Evolutionary conservation across 768 basidiomycete species (phyloP).

Genomic region (Ephemerocybe angulata): DNA sequence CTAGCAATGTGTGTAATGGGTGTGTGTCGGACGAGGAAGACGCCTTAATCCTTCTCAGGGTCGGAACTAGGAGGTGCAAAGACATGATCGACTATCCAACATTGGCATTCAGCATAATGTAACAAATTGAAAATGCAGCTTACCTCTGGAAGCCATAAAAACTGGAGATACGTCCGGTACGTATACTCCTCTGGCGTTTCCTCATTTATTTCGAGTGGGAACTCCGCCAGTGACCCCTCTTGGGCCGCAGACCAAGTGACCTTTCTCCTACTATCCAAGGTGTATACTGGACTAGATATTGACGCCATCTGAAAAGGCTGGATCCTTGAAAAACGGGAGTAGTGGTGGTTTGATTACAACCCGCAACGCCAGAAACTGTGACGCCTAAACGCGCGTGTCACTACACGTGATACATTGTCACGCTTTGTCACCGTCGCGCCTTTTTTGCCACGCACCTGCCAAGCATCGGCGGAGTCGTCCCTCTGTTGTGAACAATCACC

Average conservation of each 20-base stretch:
- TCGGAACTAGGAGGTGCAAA: constrained; percentile 50
- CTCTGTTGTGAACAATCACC: too few species aligned
- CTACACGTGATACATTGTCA: too few species aligned
- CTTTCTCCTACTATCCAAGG: background rate
- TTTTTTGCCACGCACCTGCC: too few species aligned
- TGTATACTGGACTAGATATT: constrained; percentile 1
- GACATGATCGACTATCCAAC: constrained; percentile 67
- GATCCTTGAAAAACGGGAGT: too few species aligned
- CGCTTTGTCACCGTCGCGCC: too few species aligned
- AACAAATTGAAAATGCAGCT: constrained; percentile 12
- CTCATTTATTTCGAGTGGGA: constrained; percentile 45
- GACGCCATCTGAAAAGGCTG: background rate
- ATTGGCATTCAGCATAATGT: background rate
- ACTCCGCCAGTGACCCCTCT: constrained; percentile 57
- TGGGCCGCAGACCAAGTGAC: constrained; percentile 53
- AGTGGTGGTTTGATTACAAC: too few species aligned
- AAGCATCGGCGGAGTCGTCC: too few species aligned
- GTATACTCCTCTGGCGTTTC: constrained; percentile 57
- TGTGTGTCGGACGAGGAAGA: constrained; percentile 36
- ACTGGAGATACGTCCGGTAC: constrained; percentile 66
- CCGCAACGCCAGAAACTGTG: background rate
- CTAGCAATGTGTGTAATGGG: constrained; percentile 55
- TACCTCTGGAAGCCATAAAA: constrained; percentile 77
- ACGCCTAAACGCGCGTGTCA: background rate
- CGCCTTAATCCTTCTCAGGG: constrained; percentile 48